Conservation (phyloP, 345 rosid genomes). For the Syzygium aqueum region DNA sequence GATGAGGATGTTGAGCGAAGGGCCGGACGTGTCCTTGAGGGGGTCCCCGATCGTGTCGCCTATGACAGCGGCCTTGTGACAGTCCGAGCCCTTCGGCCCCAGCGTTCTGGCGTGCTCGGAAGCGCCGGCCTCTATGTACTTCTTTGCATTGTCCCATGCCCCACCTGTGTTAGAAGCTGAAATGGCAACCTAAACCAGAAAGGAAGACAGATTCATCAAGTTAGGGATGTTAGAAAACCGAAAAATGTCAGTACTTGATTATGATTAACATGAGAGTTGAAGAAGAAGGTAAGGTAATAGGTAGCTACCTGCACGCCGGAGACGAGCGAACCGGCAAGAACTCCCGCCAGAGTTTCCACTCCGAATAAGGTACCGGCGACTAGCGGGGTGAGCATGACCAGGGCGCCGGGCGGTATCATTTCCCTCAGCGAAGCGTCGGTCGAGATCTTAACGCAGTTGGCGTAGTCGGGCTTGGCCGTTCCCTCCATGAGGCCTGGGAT, state of each 20-base stretch:
- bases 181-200: conserved; percentile 41
- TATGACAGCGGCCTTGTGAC: conserved; percentile 69
- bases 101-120: conserved; percentile 46
- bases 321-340: conserved; percentile 65
- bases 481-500: conserved; percentile 75
- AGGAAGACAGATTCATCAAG: background rate
- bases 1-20: conserved; percentile 64
- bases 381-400: conserved; percentile 62
- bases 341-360: conserved; percentile 62
- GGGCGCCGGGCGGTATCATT: conserved; percentile 72
- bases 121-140: conserved; percentile 65
- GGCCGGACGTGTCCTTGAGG: conserved; percentile 64
- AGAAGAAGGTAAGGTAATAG: background rate
- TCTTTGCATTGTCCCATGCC: conserved; percentile 72
- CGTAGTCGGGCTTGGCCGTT: conserved; percentile 52
- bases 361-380: conserved; percentile 53
- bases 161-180: conserved; percentile 75
- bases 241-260: background rate
- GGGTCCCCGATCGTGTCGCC: conserved; percentile 76
- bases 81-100: conserved; percentile 65
- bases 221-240: background rate
- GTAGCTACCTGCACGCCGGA: conserved; percentile 49
- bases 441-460: conserved; percentile 66
- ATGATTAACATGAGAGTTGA: background rate
- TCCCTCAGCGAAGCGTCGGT: conserved; percentile 60